Evolutionary conservation across 495 filamentous ascomycete species (phyloP).

Genomic region (Aspergillus diversus): DNA sequence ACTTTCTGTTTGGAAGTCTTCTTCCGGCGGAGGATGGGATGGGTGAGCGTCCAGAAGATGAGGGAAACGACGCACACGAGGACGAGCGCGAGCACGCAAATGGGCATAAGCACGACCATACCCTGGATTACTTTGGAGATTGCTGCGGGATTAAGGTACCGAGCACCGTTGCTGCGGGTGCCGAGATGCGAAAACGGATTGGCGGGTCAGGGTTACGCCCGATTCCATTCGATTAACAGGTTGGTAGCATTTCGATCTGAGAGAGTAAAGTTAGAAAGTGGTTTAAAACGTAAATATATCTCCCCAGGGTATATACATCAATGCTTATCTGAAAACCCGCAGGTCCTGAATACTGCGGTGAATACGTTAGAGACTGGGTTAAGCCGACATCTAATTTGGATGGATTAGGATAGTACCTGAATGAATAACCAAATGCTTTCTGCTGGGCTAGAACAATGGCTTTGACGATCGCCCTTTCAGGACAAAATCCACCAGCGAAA

Average conservation of each 20-base stretch:
- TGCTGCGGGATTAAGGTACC: conserved; percentile 99
- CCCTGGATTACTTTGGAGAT: conserved; percentile 78
- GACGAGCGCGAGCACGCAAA: conserved; percentile 69
- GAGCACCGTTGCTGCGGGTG: conserved; percentile 83
- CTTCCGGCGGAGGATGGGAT: conserved; percentile 81
- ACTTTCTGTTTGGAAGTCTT: conserved; percentile 89
- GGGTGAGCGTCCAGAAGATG: conserved; percentile 58
- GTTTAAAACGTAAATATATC: too few species aligned
- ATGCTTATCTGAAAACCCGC: too few species aligned
- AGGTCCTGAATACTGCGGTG: too few species aligned
- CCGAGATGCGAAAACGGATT: conserved; percentile 79
- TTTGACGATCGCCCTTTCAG: too few species aligned
- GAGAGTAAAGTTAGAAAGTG: background rate
- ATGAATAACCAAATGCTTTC: too few species aligned
- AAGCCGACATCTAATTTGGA: too few species aligned
- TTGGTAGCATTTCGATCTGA: background rate
- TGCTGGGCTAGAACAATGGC: too few species aligned
- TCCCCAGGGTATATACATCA: too few species aligned
- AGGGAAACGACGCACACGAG: conserved; percentile 53
- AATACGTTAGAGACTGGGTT: too few species aligned
- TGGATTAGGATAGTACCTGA: too few species aligned
- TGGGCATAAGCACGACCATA: conserved; percentile 63
- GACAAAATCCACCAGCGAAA: too few species aligned
- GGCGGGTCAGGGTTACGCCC: conserved; percentile 68
- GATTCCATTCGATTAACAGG: conserved; percentile 87